phyloP scores from a whole-genome alignment of 2,329 filamentous ascomycete genomes.

The Talaromyces sp. region DNA sequence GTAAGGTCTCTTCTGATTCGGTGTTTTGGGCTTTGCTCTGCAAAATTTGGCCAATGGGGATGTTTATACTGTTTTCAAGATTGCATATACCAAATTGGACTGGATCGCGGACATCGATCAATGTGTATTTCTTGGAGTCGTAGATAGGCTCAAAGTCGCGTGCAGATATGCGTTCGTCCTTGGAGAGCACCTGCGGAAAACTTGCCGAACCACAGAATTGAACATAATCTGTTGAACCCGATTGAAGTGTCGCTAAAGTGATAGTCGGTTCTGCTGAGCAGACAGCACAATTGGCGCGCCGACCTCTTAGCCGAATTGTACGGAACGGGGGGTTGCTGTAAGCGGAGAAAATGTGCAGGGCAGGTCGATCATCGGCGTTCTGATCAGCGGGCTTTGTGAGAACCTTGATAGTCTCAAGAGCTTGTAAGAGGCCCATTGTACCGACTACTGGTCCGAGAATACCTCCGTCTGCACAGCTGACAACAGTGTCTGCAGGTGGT shows the following conservation, averaged over 20 bases:
- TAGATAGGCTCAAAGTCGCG: slow-evolving; percentile 51
- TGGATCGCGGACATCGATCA: slow-evolving; percentile 80
- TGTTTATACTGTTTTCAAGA: slow-evolving; percentile 68
- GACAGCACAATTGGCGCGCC: slow-evolving; percentile 68
- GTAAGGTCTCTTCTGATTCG: slow-evolving; percentile 11
- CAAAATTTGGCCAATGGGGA: slow-evolving; percentile 44
- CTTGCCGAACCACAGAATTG: slow-evolving; percentile 71
- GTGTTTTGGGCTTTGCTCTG: slow-evolving; percentile 21
- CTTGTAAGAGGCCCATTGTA: slow-evolving; percentile 87
- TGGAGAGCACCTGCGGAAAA: slow-evolving; percentile 55
- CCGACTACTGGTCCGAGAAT: slow-evolving; percentile 91
- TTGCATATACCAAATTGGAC: slow-evolving; percentile 80
- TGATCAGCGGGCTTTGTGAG: slow-evolving; percentile 49
- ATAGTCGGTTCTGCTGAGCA: slow-evolving; percentile 66
- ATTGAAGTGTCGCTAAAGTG: slow-evolving; percentile 58
- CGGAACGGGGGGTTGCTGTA: slow-evolving; percentile 58
- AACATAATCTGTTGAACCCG: slow-evolving; percentile 73
- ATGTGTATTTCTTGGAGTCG: slow-evolving; percentile 17
- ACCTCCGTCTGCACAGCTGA: slow-evolving; percentile 87
- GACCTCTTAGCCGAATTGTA: slow-evolving; percentile 67
- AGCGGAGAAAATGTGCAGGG: slow-evolving; percentile 44
- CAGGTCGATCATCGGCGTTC: slow-evolving; percentile 15
- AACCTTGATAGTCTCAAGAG: slow-evolving; percentile 83
- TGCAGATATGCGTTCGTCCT: slow-evolving; percentile 66
- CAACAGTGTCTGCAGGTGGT: slow-evolving; percentile 75